Percentiles rank a stretch among this genome's conserved stretches.
phyloP scores from a whole-genome alignment of 2,329 filamentous ascomycete genomes.

The Alternaria burnsii region DNA sequence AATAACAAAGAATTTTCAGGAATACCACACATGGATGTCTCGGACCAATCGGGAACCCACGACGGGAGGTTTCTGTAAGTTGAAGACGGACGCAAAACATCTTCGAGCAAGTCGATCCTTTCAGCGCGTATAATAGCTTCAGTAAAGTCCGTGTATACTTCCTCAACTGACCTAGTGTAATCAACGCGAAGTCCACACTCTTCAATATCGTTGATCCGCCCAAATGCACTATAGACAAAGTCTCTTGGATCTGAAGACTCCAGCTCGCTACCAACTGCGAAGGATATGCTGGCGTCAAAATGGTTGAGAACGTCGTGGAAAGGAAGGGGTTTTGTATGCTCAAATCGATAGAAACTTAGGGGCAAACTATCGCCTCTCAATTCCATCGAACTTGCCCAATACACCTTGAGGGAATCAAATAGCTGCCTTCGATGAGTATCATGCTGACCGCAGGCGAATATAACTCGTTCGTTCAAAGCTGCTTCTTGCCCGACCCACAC shows the following conservation, averaged over 20 bases:
- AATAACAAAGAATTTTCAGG: accelerated
- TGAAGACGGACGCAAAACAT: not conserved
- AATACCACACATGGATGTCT: too few relatives aligned
- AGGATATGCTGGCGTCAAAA: too few relatives aligned
- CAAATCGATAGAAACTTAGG: too few relatives aligned
- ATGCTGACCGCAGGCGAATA: not conserved
- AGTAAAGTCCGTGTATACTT: not conserved
- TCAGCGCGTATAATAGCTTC: not conserved
- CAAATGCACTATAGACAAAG: not conserved
- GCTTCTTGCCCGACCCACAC: not conserved
- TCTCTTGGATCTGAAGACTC: not conserved
- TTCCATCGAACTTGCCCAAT: too few relatives aligned
- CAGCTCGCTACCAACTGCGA: not conserved
- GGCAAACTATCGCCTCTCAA: too few relatives aligned
- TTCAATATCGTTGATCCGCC: not conserved
- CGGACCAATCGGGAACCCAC: too few relatives aligned
- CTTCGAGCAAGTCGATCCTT: accelerated
- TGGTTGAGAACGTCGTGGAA: not conserved
- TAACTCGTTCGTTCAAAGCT: not conserved
- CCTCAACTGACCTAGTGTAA: not conserved
- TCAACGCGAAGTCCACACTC: not conserved
- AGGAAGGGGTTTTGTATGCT: not conserved
- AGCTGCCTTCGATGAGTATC: not conserved
- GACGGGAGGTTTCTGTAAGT: not conserved
- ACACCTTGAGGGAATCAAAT: too few relatives aligned